A percentile compares a stretch with the other conserved stretches of the same genome.
phyloP scores from a whole-genome alignment of 257 asterid genomes.

The Jaltomata sinuosa region DNA sequence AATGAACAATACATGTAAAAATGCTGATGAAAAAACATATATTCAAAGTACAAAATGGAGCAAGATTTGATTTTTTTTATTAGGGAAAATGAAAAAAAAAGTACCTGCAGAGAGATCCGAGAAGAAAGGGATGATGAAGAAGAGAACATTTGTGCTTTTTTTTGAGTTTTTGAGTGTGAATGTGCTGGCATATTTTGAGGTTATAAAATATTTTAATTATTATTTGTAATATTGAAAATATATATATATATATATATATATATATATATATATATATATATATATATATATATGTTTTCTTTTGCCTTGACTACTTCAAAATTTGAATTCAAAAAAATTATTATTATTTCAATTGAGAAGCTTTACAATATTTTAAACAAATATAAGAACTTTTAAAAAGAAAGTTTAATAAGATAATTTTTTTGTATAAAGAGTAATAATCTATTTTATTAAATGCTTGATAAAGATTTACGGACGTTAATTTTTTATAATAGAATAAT shows the following conservation, averaged over 20 bases:
- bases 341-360: neutral
- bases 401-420: neutral
- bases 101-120: constrained; percentile 9
- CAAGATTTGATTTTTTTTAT: neutral
- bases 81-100: neutral
- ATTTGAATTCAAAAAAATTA: neutral
- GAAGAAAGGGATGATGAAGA: neutral
- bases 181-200: neutral
- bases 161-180: neutral
- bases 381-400: neutral
- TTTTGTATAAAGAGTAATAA: neutral
- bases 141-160: neutral
- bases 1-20: neutral
- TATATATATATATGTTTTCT: too few species aligned
- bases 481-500: too few species aligned
- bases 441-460: neutral
- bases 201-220: neutral
- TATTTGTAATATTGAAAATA: neutral
- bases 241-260: too few species aligned
- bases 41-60: neutral
- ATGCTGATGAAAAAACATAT: neutral
- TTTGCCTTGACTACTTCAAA: neutral
- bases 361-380: neutral
- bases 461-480: neutral
- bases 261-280: too few species aligned